Evolutionary conservation across 306 rosid genomes (phyloP).

Genomic region (Ceratonia siliqua): DNA sequence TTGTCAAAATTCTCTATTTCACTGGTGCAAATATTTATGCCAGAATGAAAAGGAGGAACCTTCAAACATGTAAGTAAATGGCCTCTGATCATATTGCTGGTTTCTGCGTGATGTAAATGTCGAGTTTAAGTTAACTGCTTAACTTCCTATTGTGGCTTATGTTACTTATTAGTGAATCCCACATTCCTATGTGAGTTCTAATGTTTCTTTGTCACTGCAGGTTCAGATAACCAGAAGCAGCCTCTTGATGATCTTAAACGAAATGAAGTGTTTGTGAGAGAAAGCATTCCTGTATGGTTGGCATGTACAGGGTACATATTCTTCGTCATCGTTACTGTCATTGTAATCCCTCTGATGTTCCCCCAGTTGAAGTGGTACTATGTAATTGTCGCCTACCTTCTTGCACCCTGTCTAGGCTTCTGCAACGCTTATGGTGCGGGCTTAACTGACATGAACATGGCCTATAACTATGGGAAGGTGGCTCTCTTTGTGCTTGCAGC

Average conservation of each 20-base stretch:
- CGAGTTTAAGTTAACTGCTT: too few relatives aligned
- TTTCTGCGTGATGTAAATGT: not conserved
- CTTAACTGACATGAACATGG: conserved; percentile 96
- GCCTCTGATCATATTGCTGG: not conserved
- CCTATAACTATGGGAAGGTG: conserved; percentile 94
- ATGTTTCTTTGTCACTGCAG: conserved; percentile 43
- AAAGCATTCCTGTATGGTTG: conserved; percentile 82
- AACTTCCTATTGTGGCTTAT: too few relatives aligned
- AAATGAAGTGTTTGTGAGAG: conserved; percentile 80
- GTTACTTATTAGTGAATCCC: conserved; percentile 19
- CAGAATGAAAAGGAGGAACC: conserved; percentile 49
- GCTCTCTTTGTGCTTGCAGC: conserved; percentile 94
- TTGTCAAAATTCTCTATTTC: conserved; percentile 74
- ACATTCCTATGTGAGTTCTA: conserved; percentile 17
- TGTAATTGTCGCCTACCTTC: conserved; percentile 71
- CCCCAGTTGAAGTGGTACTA: conserved; percentile 90
- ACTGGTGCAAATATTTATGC: conserved; percentile 57
- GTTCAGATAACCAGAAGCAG: conserved; percentile 44
- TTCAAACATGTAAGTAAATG: conserved; percentile 52
- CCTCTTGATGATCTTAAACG: conserved; percentile 65
- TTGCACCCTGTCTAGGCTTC: conserved; percentile 93
- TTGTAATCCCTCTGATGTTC: conserved; percentile 90
- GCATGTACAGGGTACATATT: conserved; percentile 66
- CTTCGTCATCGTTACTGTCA: conserved; percentile 68
- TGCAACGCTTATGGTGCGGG: conserved; percentile 99